These are phyloP conservation scores for Warburgia ugandensis DNA, from an alignment of 164 flowering plant genomes.

Conservation along the genomic window DNA sequence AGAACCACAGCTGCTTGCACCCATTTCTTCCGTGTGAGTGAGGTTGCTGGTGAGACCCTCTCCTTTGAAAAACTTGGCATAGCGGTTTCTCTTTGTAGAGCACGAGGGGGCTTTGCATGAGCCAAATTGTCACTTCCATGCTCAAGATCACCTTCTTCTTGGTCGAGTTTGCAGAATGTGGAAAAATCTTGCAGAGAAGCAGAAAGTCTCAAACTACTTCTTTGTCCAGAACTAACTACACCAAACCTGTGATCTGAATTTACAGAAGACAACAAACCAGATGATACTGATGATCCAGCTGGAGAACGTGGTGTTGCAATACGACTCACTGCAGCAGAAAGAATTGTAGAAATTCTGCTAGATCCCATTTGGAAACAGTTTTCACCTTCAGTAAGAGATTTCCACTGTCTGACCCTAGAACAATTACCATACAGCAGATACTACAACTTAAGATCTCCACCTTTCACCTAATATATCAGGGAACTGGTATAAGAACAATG, in stretches of 20 bases:
- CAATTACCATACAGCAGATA: too few species aligned
- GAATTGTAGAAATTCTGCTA: constrained; percentile 26
- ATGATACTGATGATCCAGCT: constrained; percentile 22
- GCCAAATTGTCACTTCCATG: constrained; percentile 13
- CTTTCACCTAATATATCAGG: too few species aligned
- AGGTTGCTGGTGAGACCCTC: constrained; percentile 32
- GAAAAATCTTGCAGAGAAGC: constrained; percentile 88
- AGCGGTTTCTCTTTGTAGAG: constrained; percentile 40
- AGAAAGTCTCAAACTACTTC: constrained; percentile 43
- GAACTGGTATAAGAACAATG: too few species aligned
- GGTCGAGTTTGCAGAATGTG: constrained; percentile 42
- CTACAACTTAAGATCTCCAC: too few species aligned
- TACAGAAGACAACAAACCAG: constrained; percentile 34
- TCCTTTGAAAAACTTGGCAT: constrained; percentile 80
- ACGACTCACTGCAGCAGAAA: constrained; percentile 32
- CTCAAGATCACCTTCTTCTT: constrained; percentile 37
- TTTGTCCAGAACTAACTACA: constrained; percentile 25
- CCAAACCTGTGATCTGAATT: constrained; percentile 25
- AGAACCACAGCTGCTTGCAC: constrained; percentile 28
- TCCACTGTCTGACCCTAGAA: too few species aligned
- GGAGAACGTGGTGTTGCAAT: constrained; percentile 33
- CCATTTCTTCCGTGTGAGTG: constrained; percentile 46
- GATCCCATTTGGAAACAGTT: too few species aligned
- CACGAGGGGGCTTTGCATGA: constrained; percentile 28
- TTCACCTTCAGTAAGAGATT: too few species aligned